phyloP scores from a whole-genome alignment of 2,329 filamentous ascomycete species.

The Fusarium sp. region DNA sequence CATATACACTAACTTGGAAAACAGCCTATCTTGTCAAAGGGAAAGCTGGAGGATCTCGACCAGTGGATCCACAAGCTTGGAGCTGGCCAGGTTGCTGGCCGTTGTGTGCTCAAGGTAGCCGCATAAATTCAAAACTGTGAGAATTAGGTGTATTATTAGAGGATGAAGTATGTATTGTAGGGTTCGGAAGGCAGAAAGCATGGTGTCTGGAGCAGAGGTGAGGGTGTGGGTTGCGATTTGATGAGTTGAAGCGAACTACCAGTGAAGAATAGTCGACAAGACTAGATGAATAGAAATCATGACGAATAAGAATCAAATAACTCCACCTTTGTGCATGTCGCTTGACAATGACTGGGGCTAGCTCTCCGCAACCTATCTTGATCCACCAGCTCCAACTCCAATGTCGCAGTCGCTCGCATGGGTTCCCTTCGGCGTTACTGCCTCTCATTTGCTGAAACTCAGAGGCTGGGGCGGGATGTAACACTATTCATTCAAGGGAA shows the following conservation, averaged over 20 bases:
- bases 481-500: too few relatives aligned
- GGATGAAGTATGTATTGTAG: background rate
- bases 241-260: background rate
- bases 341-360: too few relatives aligned
- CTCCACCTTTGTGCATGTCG: too few relatives aligned
- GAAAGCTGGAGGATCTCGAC: constrained; percentile 47
- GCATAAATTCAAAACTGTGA: constrained; percentile 1
- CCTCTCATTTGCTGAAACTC: too few relatives aligned
- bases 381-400: background rate
- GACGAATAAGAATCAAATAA: background rate
- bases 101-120: constrained; percentile 42
- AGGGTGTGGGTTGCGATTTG: background rate
- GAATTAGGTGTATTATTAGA: background rate
- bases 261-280: background rate
- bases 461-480: too few relatives aligned
- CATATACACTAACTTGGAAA: background rate
- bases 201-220: background rate
- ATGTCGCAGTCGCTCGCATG: too few relatives aligned
- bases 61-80: constrained; percentile 43
- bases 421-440: too few relatives aligned
- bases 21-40: constrained; percentile 45
- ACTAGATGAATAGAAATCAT: constrained; percentile 1
- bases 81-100: constrained; percentile 42
- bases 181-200: background rate
- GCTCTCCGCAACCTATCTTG: background rate